Evolutionary conservation across 768 basidiomycete genomes (phyloP), one percentile per base, ranked within the genome.

Genomic region (Phanerodontia chrysosporium): DNA sequence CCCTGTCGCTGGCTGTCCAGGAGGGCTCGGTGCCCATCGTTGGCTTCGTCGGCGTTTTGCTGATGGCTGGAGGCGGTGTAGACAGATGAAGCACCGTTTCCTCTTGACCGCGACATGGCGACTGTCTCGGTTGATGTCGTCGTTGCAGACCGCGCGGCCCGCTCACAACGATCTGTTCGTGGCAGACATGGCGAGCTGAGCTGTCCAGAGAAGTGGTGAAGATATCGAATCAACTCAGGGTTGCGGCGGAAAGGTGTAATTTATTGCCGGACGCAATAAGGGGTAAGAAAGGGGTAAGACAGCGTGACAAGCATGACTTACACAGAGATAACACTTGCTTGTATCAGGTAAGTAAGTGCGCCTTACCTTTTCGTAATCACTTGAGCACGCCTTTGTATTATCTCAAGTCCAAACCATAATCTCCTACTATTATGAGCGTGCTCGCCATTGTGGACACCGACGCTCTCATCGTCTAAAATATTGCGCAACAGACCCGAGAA

Each of bases 91-190:
- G 36, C 53, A 44, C 27, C n/a, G 36, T 39, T 25, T 16, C 30
- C 28, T 21, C 55, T 46, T 14, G 52, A 53, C 52, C 52, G 25
- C 30, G 52, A 53, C 52, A 53, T 53, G 22, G 22, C 52, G n/a
- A 32, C 5, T 53, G 52, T 24, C 24, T 13, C 29, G 28, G 27
- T 18, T 18, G 49, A 29, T n/a, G 28, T 32, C 18, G n/a, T 30
- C 29, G 28, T 29, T 51, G 29, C 49, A 30, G 49, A 51, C 8
- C 12, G 14, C 16, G 52, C 21, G 42, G 52, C 32, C 52, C 10
- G 35, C 36, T 53, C 52, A 53, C n/a, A 42, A 25, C 52, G 13
- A 53, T 51, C 30, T 32, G 52, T 21, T 8, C 13, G 18, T 12
- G n/a, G 21, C 36, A 16, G 32, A 35, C 52, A 53, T 53, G 52